Base-by-base conservation (phyloP, 2,329 filamentous ascomycete species). In the Ophiocordyceps camponoti-rufipedis region DNA sequence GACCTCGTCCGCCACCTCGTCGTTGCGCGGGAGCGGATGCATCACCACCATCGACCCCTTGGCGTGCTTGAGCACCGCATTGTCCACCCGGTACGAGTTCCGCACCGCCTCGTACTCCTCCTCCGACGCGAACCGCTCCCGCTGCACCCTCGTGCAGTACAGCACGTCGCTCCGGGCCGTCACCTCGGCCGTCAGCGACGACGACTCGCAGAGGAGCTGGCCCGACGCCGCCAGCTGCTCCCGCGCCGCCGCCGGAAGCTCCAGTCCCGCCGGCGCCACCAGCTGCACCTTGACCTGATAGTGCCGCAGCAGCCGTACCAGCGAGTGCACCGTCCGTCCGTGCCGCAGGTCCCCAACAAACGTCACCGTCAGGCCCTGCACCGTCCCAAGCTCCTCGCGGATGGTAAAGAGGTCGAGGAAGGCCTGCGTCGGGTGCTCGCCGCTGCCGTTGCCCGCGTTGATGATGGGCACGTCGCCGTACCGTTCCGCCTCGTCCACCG, bases 371-470 rank as follows among this genome's bases (percentile, higher is more conserved):
- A 98, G 71, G 45, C 89, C 89, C 58, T 89, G 88, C 47, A 96
- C 89, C 0, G 88, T 95, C 51, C 91, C 91, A 9, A 96, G 74
- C 64, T 98, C 91, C 65, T 98, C 91, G 53, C 91, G 85, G 58
- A 98, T 98, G 46, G 91, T 96, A 71, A 95, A 98, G 47, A 98
- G 80, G 58, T 98, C 91, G 19, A 98, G 71, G 74, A 98, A 91
- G 0, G 91, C 91, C 66, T 98, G 91, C 0, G 91, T 98, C 1
- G 91, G 91, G 66, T 98, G 91, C 68, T 98, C 91, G 55, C 85
- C 80, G 65, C 83, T 87, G 51, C 91, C 91, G 61, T 98, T 98
- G 44, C 91, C 91, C 52, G 87, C 91, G 60, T 98, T 98, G 71
- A 98, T 89, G 57, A 98, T 80, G 1, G 91, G 91, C 1, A 95